Percentiles rank a stretch among this genome's conserved stretches.
phyloP scores from a whole-genome alignment of 768 basidiomycete genomes.

The Lentinula aciculospora region DNA sequence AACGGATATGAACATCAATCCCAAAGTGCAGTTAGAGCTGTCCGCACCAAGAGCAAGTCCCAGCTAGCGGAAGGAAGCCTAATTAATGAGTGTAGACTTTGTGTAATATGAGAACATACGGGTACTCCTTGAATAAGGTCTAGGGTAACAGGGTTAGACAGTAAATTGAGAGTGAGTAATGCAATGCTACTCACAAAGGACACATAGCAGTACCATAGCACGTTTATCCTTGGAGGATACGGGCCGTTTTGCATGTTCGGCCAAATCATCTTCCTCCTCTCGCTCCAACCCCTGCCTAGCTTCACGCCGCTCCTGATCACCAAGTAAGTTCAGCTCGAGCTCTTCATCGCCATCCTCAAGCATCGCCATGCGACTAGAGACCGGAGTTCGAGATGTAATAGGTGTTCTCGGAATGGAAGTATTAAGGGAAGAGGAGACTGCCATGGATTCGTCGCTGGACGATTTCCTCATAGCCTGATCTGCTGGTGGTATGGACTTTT shows the following conservation, averaged over 20 bases:
- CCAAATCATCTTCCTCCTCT: conserved; percentile 20
- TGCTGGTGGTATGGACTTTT: neutral
- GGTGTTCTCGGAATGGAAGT: conserved; percentile 52
- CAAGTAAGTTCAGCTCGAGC: conserved; percentile 57
- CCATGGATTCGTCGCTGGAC: conserved; percentile 36
- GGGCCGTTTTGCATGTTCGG: conserved; percentile 32
- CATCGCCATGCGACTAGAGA: conserved; percentile 20
- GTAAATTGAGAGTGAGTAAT: neutral
- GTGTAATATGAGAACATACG: conserved; percentile 39
- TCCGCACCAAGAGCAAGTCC: conserved; percentile 81
- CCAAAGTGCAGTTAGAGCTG: neutral
- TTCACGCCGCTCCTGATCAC: conserved; percentile 46
- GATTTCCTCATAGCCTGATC: conserved; percentile 36
- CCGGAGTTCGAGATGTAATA: conserved; percentile 30
- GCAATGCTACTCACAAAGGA: conserved; percentile 65
- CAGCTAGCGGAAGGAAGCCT: conserved; percentile 35
- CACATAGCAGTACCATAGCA: conserved; percentile 78
- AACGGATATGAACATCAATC: conserved; percentile 3
- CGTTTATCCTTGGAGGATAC: conserved; percentile 75
- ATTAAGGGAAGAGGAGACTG: conserved; percentile 52
- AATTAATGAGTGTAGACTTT: neutral
- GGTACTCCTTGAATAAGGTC: conserved; percentile 88
- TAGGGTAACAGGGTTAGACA: conserved; percentile 19
- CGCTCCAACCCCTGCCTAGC: conserved; percentile 40
- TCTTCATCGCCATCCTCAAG: conserved; percentile 40